Percentiles rank a stretch among this genome's conserved stretches.
phyloP scores from a whole-genome alignment of 1,139 yeast genomes.

The Pichia sp. region DNA sequence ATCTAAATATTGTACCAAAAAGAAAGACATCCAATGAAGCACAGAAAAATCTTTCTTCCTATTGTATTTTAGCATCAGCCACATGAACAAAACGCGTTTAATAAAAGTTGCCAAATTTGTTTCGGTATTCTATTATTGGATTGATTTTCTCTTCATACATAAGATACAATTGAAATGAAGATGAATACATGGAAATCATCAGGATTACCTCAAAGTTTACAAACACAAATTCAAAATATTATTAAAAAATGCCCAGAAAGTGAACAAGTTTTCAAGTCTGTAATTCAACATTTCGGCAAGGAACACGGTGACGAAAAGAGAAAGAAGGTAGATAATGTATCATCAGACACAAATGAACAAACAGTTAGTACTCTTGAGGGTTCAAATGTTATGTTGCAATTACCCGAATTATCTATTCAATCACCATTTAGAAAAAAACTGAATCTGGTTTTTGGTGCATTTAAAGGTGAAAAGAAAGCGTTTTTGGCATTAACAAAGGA shows the following conservation, averaged over 20 bases:
- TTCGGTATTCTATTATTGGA: too few relatives aligned
- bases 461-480: constrained; percentile 27
- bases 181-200: background rate
- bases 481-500: constrained; percentile 37
- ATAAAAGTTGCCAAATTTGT: too few relatives aligned
- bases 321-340: constrained; percentile 15
- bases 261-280: constrained; percentile 27
- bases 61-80: background rate
- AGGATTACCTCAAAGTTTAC: constrained; percentile 14
- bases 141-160: background rate
- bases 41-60: background rate
- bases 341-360: background rate
- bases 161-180: background rate
- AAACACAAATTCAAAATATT: constrained; percentile 24
- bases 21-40: background rate
- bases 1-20: background rate
- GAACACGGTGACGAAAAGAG: constrained; percentile 18
- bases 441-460: constrained; percentile 31
- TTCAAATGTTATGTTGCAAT: constrained; percentile 37
- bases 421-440: constrained; percentile 47
- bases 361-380: constrained; percentile 23
- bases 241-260: constrained; percentile 25
- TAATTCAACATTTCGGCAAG: constrained; percentile 23
- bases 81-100: background rate
- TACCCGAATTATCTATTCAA: constrained; percentile 43